Conservation (phyloP, 176 grass and related monocot species). For the Lolium multiflorum region DNA sequence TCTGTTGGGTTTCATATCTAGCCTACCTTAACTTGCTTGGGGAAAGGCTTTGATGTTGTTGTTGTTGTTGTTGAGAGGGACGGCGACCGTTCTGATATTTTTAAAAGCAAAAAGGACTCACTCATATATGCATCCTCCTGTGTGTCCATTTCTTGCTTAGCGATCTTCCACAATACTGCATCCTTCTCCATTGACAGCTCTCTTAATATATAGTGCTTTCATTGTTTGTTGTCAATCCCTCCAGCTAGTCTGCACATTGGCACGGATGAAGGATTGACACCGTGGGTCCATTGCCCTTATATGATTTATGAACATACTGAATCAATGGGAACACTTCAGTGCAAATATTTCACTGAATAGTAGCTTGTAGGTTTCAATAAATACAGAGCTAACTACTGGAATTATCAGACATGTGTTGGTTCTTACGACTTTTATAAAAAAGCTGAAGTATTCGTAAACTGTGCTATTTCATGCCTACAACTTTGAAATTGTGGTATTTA, state of each 20-base stretch:
- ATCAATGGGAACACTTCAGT: slow-evolving; percentile 1
- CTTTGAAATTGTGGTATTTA: not conserved
- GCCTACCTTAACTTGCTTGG: too few species aligned
- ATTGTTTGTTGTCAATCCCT: not conserved
- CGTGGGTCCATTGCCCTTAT: not conserved
- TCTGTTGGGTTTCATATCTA: too few species aligned
- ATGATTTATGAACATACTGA: not conserved
- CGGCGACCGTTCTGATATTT: not conserved
- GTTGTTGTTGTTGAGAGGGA: too few species aligned
- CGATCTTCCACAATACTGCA: not conserved
- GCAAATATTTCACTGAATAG: not conserved
- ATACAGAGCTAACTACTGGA: slow-evolving; percentile 11
- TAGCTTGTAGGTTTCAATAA: slow-evolving; percentile 1
- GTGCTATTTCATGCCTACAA: not conserved
- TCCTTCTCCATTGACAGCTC: not conserved
- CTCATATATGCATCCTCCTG: not conserved
- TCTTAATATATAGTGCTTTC: not conserved
- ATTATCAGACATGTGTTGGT: not conserved
- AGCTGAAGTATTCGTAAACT: not conserved
- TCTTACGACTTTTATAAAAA: not conserved
- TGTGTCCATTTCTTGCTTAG: not conserved
- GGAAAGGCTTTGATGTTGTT: too few species aligned
- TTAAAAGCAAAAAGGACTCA: not conserved
- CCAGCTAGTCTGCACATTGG: not conserved
- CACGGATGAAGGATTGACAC: not conserved